Percentiles rank a stretch among this genome's conserved stretches.
These are phyloP conservation scores for Nitzschia inconspicua DNA, from an alignment of 108 stramenopile genomes.

Conservation along the genomic window DNA sequence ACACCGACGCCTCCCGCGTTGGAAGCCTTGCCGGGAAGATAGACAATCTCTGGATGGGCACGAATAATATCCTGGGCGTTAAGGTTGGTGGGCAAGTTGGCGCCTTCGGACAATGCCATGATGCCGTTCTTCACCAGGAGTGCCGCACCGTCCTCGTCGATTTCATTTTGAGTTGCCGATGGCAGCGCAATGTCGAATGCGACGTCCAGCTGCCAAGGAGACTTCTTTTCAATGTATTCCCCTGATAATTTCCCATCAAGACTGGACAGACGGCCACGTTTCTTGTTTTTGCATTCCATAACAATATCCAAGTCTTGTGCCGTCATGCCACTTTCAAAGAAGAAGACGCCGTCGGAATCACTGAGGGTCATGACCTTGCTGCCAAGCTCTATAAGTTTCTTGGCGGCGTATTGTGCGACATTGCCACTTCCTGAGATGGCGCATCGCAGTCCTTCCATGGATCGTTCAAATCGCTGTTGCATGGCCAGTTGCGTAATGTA, in stretches of 20 bases:
- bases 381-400: slow-evolving; percentile 59
- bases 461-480: slow-evolving; percentile 38
- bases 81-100: slow-evolving; percentile 67
- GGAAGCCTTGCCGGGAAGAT: slow-evolving; percentile 75
- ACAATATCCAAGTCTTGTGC: slow-evolving; percentile 45
- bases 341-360: slow-evolving; percentile 77
- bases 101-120: slow-evolving; percentile 66
- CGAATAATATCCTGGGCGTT: slow-evolving; percentile 69
- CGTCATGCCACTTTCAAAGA: slow-evolving; percentile 67
- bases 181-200: slow-evolving; percentile 66
- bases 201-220: slow-evolving; percentile 49
- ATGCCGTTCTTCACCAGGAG: slow-evolving; percentile 54
- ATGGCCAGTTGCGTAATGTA: slow-evolving; percentile 72
- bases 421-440: slow-evolving; percentile 74
- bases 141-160: slow-evolving; percentile 45
- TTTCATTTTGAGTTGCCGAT: slow-evolving; percentile 87
- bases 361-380: slow-evolving; percentile 85
- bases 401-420: slow-evolving; percentile 62
- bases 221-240: slow-evolving; percentile 29
- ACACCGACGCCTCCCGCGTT: slow-evolving; percentile 87
- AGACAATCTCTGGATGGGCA: slow-evolving; percentile 40
- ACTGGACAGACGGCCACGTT: slow-evolving; percentile 47
- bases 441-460: slow-evolving; percentile 52
- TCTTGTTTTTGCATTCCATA: slow-evolving; percentile 50
- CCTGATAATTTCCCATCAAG: slow-evolving; percentile 36